Evolutionary conservation across 306 rosid genomes (phyloP).

Genomic region (Cucurbita ficifolia): DNA sequence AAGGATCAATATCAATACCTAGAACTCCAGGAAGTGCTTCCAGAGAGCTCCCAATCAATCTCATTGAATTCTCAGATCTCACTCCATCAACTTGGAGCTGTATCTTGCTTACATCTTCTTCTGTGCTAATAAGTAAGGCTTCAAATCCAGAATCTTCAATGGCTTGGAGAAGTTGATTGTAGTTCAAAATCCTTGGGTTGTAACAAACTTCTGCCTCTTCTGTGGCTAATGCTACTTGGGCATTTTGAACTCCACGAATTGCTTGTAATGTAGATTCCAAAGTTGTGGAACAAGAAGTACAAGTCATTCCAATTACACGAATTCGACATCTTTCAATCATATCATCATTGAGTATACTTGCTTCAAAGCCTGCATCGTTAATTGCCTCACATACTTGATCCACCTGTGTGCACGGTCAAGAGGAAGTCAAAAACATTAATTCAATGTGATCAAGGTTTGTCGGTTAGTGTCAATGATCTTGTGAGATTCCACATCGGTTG

Average conservation of each 20-base stretch:
- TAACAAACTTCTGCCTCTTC: constrained; percentile 66
- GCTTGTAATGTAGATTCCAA: constrained; percentile 46
- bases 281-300: constrained; percentile 66
- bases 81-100: constrained; percentile 46
- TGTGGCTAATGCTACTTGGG: constrained; percentile 73
- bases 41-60: constrained; percentile 30
- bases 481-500: no score
- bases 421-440: neutral
- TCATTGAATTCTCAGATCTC: constrained; percentile 15
- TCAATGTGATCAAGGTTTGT: neutral
- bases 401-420: constrained; percentile 21
- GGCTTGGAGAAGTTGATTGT: constrained; percentile 30
- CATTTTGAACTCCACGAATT: constrained; percentile 39
- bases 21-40: constrained; percentile 51
- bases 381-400: constrained; percentile 57
- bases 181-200: constrained; percentile 35
- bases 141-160: constrained; percentile 54
- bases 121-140: constrained; percentile 37
- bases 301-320: constrained; percentile 62
- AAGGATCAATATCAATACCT: constrained; percentile 13
- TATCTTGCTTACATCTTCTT: constrained; percentile 53
- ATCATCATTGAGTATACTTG: constrained; percentile 22
- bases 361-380: constrained; percentile 67
- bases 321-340: constrained; percentile 30
- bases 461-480: neutral